Evolutionary conservation across 768 basidiomycete genomes (phyloP).

Genomic region (Rhodotorula graminis): DNA sequence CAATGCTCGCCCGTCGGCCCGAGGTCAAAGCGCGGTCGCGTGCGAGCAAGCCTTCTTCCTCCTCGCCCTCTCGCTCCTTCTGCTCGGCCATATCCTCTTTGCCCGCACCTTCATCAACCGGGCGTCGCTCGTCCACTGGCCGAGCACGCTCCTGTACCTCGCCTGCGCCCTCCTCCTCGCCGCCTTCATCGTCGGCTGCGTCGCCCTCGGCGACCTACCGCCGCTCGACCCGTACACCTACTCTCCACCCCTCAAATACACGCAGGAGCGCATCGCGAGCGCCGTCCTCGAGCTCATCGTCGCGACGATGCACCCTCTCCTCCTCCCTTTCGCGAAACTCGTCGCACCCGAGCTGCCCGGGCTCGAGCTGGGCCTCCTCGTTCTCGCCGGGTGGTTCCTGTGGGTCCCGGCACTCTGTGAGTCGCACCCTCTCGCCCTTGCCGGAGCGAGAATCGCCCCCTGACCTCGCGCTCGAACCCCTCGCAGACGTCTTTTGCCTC

Average conservation of each 20-base stretch:
- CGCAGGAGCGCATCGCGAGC: conserved; percentile 5
- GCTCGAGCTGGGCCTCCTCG: background rate
- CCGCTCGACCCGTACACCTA: background rate
- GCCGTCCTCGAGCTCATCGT: background rate
- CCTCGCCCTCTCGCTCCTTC: background rate
- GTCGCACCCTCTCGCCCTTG: background rate
- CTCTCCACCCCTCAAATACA: background rate
- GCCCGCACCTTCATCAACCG: conserved; percentile 1
- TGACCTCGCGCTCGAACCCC: no score
- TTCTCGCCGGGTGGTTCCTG: conserved; percentile 4
- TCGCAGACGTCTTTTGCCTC: conserved; percentile 9
- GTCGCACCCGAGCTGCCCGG: background rate
- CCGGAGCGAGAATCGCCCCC: no score
- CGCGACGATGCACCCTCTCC: conserved; percentile 37
- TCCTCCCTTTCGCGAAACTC: conserved; percentile 12
- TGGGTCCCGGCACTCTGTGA: conserved; percentile 8
- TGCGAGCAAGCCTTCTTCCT: conserved; percentile 4
- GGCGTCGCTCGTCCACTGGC: conserved; percentile 6
- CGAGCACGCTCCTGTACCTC: conserved; percentile 3
- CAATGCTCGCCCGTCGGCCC: background rate
- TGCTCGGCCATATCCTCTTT: background rate
- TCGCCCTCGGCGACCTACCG: conserved; percentile 1
- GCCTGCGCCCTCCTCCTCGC: background rate
- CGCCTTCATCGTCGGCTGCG: conserved; percentile 7
- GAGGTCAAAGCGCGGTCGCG: background rate